Base-by-base conservation (phyloP, 208 protist species). In the Cochliopodium minus region DNA sequence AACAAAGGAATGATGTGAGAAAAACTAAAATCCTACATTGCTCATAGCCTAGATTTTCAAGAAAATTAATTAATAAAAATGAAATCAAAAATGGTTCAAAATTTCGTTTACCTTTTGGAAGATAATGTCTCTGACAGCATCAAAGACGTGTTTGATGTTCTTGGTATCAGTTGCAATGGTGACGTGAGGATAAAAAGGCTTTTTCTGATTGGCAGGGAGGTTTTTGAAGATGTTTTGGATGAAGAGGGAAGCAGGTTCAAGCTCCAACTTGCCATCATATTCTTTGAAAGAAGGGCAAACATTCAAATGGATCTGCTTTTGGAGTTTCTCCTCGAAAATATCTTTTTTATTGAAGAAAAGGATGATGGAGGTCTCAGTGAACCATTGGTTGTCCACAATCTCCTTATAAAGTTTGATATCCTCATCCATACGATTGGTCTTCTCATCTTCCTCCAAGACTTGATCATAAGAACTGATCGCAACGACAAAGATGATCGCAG, bases 271-370 rank as follows among this genome's bases (percentile, higher is more conserved):
- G 38, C 75, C 78, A 36, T 33, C 64, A 66, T 86, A 86, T 25
- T 81, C 73, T 10, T 73, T 70, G 61, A 86, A 86, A n/a, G n/a
- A n/a, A n/a, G n/a, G n/a, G 40, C 60, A 72, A 11, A 64, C 36
- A 28, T 22, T 64, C n/a, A 86, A 64, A 23, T 67, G 54, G 11
- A 65, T 39, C 26, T 46, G 71, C 15, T 49, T 38, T 36, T 66
- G 40, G 17, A 87, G 67, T 62, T 87, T 87, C 45, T 82, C 57
- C 36, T 49, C 39, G 56, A 87, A 86, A 0, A 87, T 60, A 66
- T 87, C 81, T 22, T 36, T 73, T 57, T 87, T 87, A 65, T 87
- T 87, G 11, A 85, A 59, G 57, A 87, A 86, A 17, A 87, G 64
- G 29, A 87, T 77, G 54, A 84, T 70, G 17, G 73, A 64, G 1